These are phyloP conservation scores for Oryza meyeriana DNA, from an alignment of 176 grass and related monocot genomes.

Conservation along the genomic window DNA sequence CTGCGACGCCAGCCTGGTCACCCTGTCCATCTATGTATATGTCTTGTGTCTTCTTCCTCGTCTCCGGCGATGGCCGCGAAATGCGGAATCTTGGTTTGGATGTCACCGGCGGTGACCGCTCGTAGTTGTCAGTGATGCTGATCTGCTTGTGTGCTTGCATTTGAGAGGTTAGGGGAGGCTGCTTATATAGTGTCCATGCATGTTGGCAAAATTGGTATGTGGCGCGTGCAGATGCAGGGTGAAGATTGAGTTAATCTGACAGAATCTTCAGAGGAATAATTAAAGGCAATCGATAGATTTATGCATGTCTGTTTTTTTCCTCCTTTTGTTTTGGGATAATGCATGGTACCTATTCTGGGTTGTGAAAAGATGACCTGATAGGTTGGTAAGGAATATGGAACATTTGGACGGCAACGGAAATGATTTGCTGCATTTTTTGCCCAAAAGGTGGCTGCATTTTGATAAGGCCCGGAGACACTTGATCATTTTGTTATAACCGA, in stretches of 20 bases:
- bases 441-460: slow-evolving; percentile 12
- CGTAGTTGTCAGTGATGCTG: not conserved
- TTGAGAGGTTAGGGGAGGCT: slow-evolving; percentile 1
- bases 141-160: not conserved
- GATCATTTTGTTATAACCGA: not conserved
- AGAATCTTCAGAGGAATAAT: not conserved
- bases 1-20: slow-evolving; percentile 49
- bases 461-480: not conserved
- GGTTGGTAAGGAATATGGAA: slow-evolving; percentile 10
- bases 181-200: slow-evolving; percentile 39
- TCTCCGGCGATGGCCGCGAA: not conserved
- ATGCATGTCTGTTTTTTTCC: not conserved
- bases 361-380: not conserved
- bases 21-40: slow-evolving; percentile 33
- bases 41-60: not conserved
- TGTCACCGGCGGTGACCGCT: not conserved
- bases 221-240: not conserved
- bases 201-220: not conserved
- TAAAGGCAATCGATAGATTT: not conserved
- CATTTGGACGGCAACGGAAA: not conserved
- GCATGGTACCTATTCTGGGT: not conserved
- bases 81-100: not conserved
- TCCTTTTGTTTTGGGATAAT: not conserved
- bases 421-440: not conserved
- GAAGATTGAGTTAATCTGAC: not conserved